Evolutionary conservation across 305 asterid species (phyloP).

Genomic region (Ilex paraguariensis): DNA sequence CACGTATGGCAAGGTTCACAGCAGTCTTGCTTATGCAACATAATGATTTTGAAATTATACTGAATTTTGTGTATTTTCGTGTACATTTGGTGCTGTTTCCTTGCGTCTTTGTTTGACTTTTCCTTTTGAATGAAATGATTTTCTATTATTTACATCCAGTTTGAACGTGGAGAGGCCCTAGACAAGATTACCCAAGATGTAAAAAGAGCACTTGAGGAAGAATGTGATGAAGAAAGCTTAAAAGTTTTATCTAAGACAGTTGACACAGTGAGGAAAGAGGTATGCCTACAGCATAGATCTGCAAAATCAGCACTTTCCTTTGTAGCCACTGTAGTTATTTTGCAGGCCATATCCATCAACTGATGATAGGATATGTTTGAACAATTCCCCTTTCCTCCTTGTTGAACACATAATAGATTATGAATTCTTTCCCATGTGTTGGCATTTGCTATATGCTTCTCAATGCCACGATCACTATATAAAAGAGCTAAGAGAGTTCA

Average conservation of each 20-base stretch:
- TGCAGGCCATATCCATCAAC: too few relatives aligned
- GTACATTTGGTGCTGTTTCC: not conserved
- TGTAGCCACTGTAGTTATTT: too few relatives aligned
- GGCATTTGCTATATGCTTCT: too few relatives aligned
- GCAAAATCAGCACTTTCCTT: conserved; percentile 4
- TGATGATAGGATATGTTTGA: too few relatives aligned
- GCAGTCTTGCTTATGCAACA: not conserved
- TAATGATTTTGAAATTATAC: conserved; percentile 3
- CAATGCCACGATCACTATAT: too few relatives aligned
- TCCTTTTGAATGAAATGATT: conserved; percentile 13
- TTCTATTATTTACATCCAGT: conserved; percentile 37
- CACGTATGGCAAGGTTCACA: conserved; percentile 71
- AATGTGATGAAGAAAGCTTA: conserved; percentile 79
- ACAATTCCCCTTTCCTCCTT: too few relatives aligned
- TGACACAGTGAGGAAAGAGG: conserved; percentile 90
- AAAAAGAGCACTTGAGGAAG: conserved; percentile 68
- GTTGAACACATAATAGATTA: too few relatives aligned
- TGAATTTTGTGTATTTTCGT: not conserved
- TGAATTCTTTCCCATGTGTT: too few relatives aligned
- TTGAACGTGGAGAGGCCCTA: conserved; percentile 93
- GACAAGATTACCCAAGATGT: conserved; percentile 77
- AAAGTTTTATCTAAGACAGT: conserved; percentile 72
- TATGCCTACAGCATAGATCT: conserved; percentile 17
- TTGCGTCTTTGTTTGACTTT: conserved; percentile 6
- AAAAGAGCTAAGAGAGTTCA: too few relatives aligned